Evolutionary conservation across 2,329 filamentous ascomycete species (phyloP), one percentile per base, ranked within the genome.

Genomic region (Knoxdaviesia capensis): DNA sequence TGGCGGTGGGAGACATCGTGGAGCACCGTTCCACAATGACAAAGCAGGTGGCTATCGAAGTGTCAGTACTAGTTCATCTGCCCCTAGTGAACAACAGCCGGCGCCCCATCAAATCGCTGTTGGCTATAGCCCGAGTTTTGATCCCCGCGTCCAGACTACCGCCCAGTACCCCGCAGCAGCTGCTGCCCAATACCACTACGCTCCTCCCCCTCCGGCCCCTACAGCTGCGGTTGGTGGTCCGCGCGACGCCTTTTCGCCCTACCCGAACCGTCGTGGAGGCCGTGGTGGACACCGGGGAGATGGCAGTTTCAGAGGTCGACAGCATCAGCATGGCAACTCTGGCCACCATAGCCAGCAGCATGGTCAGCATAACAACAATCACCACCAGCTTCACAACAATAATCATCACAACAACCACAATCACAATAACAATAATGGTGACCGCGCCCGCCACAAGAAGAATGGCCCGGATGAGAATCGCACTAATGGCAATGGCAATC

Each of bases 261-360:
- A 36, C 51, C 58, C 62, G 37, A 50, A 50, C 38, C 50, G 51
- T 40, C 57, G 60, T 40, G 53, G 55, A 43, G 53, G 56, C 31
- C 58, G 56, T 39, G 56, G 59, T 38, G 53, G 58, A 34, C 55
- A 53, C 41, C 51, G 56, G 36, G 52, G 59, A 43, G 59, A 61
- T 44, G 54, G 54, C 34, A 50, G 51, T 41, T 46, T 57, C 38
- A 65, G 66, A 46, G 67, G 67, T 41, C 59, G 65, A 31, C 59
- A 62, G 41, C 60, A 64, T 47, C 53, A 58, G 64, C 49, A 69
- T 67, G 70, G 71, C 37, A 58, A 54, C 44, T 28, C 50, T 30
- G 57, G 56, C 28, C 52, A 55, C n/a, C 52, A 45, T 32, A 36
- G 34, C 4, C 36, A 62, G 44, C 63, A 61, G 50, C 55, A 61